phyloP scores from a whole-genome alignment of 139 green algal genomes.

The Picochlorum sp. region DNA sequence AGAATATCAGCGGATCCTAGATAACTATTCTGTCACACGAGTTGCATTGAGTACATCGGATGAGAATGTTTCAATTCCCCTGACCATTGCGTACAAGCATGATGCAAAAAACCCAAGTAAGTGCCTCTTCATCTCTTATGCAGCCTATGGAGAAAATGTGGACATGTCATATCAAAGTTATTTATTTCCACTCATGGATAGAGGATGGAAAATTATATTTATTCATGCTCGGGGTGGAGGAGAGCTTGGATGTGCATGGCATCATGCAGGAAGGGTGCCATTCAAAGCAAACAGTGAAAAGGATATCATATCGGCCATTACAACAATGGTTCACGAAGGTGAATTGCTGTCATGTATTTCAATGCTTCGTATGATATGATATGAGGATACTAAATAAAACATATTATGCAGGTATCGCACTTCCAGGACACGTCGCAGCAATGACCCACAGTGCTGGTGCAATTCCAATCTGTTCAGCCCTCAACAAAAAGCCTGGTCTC shows the following conservation, averaged over 20 bases:
- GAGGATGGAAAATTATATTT: constrained; percentile 48
- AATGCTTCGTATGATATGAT: too few relatives aligned
- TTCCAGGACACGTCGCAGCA: constrained; percentile 15
- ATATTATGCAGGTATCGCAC: constrained; percentile 5
- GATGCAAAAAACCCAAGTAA: not conserved
- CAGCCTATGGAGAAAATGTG: constrained; percentile 62
- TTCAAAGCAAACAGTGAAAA: constrained; percentile 36
- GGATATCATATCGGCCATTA: constrained; percentile 45
- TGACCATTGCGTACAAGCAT: not conserved
- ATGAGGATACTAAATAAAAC: too few relatives aligned
- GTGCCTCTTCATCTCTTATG: constrained; percentile 61
- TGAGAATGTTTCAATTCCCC: not conserved
- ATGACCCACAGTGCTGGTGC: constrained; percentile 34
- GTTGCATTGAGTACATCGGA: not conserved
- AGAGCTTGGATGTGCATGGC: constrained; percentile 67
- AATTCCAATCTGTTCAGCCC: constrained; percentile 16
- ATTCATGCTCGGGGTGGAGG: constrained; percentile 67
- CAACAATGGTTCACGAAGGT: constrained; percentile 26
- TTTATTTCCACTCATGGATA: constrained; percentile 42
- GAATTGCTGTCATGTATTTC: not conserved
- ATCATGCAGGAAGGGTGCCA: constrained; percentile 37
- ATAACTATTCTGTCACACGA: too few relatives aligned
- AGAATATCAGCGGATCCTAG: too few relatives aligned
- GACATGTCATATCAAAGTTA: constrained; percentile 41
- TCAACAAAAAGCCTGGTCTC: constrained; percentile 15